Evolutionary conservation across 176 grass and related monocot species (phyloP), one percentile per base, ranked within the genome.

Genomic region (Rhipidocladum racemiflorum): DNA sequence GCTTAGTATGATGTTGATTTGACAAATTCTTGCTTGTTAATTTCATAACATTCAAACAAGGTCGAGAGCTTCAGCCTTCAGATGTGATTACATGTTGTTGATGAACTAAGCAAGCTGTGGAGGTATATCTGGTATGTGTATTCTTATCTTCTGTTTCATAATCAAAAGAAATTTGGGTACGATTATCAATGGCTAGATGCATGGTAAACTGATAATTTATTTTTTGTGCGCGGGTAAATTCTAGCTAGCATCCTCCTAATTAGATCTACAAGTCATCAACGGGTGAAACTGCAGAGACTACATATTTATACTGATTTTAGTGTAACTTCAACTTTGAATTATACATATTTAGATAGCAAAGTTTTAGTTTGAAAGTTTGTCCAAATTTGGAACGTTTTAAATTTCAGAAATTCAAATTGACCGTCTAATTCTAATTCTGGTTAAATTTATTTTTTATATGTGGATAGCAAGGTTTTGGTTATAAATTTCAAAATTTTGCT

Each of bases 41-140:
- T 18, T 76, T 32, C 4, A 75, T 23, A 21, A 20, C 0, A 62
- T 30, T 5, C 40, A 73, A 38, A 16, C 36, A 27, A 50, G 12
- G 64, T 44, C 9, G 20, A 16, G 40, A 55, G 10, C 9, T 70
- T 53, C 17, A 20, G 64, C 6, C 9, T 70, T 53, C 17, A 20
- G 64, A 51, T 53, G 24, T 23, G 27, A 70, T 54, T 65, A 64
- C 70, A 66, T 84, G 61, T 3, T 84, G 61, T 3, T 64, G 44
- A 40, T 2, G 46, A 77, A 28, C 17, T 50, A 74, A 12, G 35
- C 29, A 78, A 70, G 51, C 29, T 62, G 6, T 27, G 53, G 42
- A 39, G 39, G 2, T 18, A 51, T 38, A 65, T 10, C 40, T 8
- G 23, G 23, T 43, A 8, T 42, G 0, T 54, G 13, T 48, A 5